Evolutionary conservation across 768 basidiomycete genomes (phyloP), one percentile per base, ranked within the genome.

Genomic region (Lactarius vividus): DNA sequence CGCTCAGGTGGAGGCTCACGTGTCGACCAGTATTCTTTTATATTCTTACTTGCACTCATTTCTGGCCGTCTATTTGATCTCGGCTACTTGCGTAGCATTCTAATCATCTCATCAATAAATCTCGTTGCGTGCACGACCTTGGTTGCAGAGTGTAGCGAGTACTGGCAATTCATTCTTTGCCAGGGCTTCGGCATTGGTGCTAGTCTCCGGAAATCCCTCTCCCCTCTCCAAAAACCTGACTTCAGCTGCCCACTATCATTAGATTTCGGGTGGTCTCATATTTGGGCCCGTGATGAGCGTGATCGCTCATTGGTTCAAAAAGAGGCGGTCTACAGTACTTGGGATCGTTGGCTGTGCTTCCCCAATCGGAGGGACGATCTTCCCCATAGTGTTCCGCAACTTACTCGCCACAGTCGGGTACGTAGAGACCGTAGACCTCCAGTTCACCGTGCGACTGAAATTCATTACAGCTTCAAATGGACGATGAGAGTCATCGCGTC

Each of bases 131-230:
- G 83, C 35, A 87, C 86, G 0, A 84, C 92, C 70, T 77, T 92
- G n/a, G 77, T 82, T 7, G 88, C 88, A 0, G 79, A 92, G 77
- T 92, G 91, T 72, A 87, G 77, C 13, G 65, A 81, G 63, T 92
- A 86, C 71, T 92, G 91, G 91, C 88, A 92, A 7, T 88, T 92
- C 70, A 71, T 92, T 28, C 79, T 92, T 0, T 90, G 84, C 65
- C 91, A 92, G 73, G 91, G 91, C 0, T 70, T 92, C 42, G 82
- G 81, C 0, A 75, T 85, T 15, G 91, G 91, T 26, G 85, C 89
- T 64, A 65, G 87, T 76, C 4, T 26, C 13, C 29, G 23, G 1
- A 26, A 23, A 26, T 1, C 0, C 4, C 6, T 18, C 39, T 18
- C n/a, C 20, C 23, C 11, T 44, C 57, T n/a, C 9, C 39, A n/a